Evolutionary conservation across 169 alveolate species (phyloP).

Genomic region (Cryptosporidium tyzzeri): DNA sequence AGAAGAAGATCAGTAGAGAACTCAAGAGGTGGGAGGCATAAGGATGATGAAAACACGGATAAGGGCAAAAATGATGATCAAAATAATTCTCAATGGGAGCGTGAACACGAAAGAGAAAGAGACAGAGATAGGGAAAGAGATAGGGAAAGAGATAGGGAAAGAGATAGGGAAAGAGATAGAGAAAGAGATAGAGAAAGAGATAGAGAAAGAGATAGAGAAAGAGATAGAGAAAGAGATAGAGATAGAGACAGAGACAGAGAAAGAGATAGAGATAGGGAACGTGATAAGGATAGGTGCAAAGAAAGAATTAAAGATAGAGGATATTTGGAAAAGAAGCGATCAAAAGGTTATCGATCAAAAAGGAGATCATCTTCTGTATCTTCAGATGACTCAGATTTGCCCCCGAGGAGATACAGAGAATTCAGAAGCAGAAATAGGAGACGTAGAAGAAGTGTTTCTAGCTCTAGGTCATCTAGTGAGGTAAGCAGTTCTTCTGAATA

Average conservation of each 20-base stretch:
- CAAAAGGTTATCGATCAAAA: conserved; percentile 34
- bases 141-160: conserved; percentile 50
- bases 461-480: conserved; percentile 52
- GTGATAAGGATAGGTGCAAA: conserved; percentile 47
- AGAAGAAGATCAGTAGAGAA: conserved; percentile 23
- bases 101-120: conserved; percentile 30
- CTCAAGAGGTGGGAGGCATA: conserved; percentile 21
- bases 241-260: conserved; percentile 37
- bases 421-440: conserved; percentile 25
- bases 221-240: conserved; percentile 41
- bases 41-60: conserved; percentile 19
- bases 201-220: background rate
- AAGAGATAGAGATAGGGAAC: conserved; percentile 58
- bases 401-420: conserved; percentile 46
- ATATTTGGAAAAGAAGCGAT: conserved; percentile 10
- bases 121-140: conserved; percentile 36
- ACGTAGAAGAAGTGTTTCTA: conserved; percentile 17
- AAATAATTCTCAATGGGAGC: conserved; percentile 26
- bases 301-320: conserved; percentile 46
- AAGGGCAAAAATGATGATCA: conserved; percentile 38
- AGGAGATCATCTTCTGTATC: conserved; percentile 65
- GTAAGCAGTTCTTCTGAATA: conserved; percentile 14
- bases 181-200: conserved; percentile 62
- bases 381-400: conserved; percentile 50
- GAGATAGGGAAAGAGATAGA: conserved; percentile 61